Evolutionary conservation across 1,139 yeast genomes (phyloP), one percentile per base, ranked within the genome.

Genomic region (Candida mesenterica): DNA sequence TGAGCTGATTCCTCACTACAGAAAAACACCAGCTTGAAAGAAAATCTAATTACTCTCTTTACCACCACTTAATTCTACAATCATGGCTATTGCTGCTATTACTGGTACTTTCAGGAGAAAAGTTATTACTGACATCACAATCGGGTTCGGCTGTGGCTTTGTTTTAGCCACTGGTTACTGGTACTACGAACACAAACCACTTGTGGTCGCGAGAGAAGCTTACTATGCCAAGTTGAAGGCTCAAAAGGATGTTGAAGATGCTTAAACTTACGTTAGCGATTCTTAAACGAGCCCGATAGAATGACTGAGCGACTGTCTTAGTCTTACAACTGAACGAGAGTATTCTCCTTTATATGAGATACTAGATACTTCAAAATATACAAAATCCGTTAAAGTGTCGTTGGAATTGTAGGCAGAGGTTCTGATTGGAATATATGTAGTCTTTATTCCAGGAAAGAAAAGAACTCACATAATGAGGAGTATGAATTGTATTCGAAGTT

Each of bases 71-170:
- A 7, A 24, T 9, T 24, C 6, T 24, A 24, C 26, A 45, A 72
- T 51, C 55, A 83, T 85, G 87, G 86, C 95, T 58, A 77, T 89
- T 59, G 88, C 95, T 59, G 96, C 96, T 55, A 88, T 90, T 57
- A 77, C 82, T 41, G 97, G 97, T 51, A 71, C 85, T 49, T 76
- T 90, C 48, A 86, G 78, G 71, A 87, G 81, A 74, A 83, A 81
- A 68, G 80, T 87, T 65, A 75, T 84, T 60, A 76, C 85, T 50
- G 97, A 92, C 59, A 78, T 90, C 63, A 49, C 79, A 53, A 66
- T 82, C 50, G 95, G 95, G 46, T 66, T 69, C 44, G 74, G 57
- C 38, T 55, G 61, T 48, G 76, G 76, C 14, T 64, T 66, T 35
- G 71, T 57, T 32, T 40, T 56, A 49, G 68, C 75, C 53, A 85